Base-by-base conservation (phyloP, 164 flowering plant genomes). In the Euptelea pleiosperma region DNA sequence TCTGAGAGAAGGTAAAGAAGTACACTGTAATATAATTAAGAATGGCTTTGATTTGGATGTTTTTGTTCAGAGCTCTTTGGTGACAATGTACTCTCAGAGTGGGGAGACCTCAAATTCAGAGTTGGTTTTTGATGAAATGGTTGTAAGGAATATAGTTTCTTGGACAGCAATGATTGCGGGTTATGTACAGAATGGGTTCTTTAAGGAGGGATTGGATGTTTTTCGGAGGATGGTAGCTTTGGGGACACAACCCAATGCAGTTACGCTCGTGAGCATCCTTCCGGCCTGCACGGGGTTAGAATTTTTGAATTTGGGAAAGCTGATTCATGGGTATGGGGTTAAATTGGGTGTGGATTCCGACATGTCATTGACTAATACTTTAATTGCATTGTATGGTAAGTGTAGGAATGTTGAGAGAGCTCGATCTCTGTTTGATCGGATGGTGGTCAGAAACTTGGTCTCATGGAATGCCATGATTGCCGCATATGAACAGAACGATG, bases 81-180 rank as follows among this genome's bases (percentile, higher is more conserved):
- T 76, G 24, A 41, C 61, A 0, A 64, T 73, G 77, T 76, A 73
- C 46, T 63, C 69, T 12, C 72, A 65, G 43, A 42, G 57, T 30
- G 80, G 75, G 8, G 65, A 51, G 33, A 58, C 39, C 9, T 58
- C 14, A 41, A 45, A 29, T 56, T 64, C 73, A 6, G 68, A 59
- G 61, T 31, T 66, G 63, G 60, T 73, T 33, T 76, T 76, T 56
- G 57, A 39, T 8, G 69, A 58, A 19, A 76, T 76, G 46, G 33
- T 10, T 16, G 59, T 34, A 6, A 70, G 40, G 58, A 68, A 55
- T 36, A 36, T 58, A 3, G 73, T 73, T 33, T 70, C 73, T 2
- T 76, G 80, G 80, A 76, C 74, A 10, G 57, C 80, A 1, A 58
- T 65, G 73, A 60, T 73, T 39, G 73, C 77, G 0, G 80, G 75